Conservation (phyloP, 768 basidiomycete species). For the Leccinum broughii region DNA sequence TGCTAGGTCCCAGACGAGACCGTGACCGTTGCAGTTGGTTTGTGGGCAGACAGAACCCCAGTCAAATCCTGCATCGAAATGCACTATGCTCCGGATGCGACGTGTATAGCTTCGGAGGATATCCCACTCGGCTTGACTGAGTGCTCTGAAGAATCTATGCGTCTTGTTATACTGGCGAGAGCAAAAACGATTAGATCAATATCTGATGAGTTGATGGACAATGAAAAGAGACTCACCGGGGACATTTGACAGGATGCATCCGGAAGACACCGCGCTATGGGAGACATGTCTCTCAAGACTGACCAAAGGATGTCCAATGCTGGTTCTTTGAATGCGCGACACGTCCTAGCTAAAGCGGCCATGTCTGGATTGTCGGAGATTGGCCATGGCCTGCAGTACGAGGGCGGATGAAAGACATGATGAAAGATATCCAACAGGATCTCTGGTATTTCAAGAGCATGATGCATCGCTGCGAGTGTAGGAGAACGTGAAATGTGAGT, state of each 20-base stretch:
- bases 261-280: background rate
- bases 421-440: background rate
- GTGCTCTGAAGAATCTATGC: background rate
- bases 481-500: background rate
- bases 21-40: background rate
- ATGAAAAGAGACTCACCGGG: background rate
- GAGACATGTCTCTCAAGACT: background rate
- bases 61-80: background rate
- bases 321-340: background rate
- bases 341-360: background rate
- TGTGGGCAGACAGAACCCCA: background rate
- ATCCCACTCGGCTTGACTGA: background rate
- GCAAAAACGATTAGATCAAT: background rate
- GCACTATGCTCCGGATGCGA: background rate
- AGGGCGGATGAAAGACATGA: background rate
- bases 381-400: background rate
- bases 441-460: background rate
- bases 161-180: background rate
- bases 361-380: background rate
- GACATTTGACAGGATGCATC: background rate
- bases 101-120: background rate
- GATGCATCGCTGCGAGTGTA: background rate
- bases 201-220: background rate
- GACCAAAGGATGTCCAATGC: background rate
- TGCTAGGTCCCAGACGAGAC: background rate